Percentiles rank a stretch among this genome's conserved stretches.
These are phyloP conservation scores for Pseudoturritis turrita DNA, from an alignment of 345 rosid genomes.

Conservation along the genomic window DNA sequence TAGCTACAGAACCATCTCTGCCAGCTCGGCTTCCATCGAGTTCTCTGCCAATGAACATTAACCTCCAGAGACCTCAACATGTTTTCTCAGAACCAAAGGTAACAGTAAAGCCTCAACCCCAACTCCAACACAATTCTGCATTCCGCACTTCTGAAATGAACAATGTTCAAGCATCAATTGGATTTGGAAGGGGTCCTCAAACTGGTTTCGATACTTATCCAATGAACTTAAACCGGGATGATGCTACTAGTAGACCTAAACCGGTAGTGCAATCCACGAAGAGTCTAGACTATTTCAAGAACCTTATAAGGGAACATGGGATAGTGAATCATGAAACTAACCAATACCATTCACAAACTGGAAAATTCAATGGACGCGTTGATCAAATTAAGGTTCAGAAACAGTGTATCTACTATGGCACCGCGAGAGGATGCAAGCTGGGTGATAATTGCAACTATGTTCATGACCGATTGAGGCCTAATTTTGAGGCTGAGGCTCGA, in stretches of 20 bases:
- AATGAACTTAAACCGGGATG: slow-evolving; percentile 5
- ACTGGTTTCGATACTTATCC: slow-evolving; percentile 18
- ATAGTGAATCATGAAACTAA: slow-evolving; percentile 28
- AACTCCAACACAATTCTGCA: background rate
- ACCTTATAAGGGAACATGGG: slow-evolving; percentile 69
- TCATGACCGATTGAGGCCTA: slow-evolving; percentile 38
- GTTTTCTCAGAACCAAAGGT: slow-evolving; percentile 7
- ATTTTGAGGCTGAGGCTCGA: slow-evolving; percentile 19
- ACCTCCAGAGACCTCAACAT: slow-evolving; percentile 17
- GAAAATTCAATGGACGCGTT: background rate
- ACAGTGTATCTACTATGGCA: slow-evolving; percentile 42
- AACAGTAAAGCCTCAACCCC: slow-evolving; percentile 1
- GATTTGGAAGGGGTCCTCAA: slow-evolving; percentile 12
- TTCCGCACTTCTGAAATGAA: slow-evolving; percentile 14
- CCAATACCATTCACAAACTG: slow-evolving; percentile 14
- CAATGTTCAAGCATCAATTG: slow-evolving; percentile 12
- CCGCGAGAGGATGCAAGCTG: slow-evolving; percentile 44
- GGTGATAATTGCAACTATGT: slow-evolving; percentile 42
- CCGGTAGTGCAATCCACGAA: slow-evolving; percentile 28
- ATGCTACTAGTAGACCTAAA: slow-evolving; percentile 5
- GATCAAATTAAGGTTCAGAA: slow-evolving; percentile 31
- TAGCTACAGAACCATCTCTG: slow-evolving; percentile 5
- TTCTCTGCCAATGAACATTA: slow-evolving; percentile 9
- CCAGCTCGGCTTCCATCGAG: background rate
- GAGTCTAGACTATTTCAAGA: slow-evolving; percentile 49